phyloP scores from a whole-genome alignment of 2,329 filamentous ascomycete species.

The Arthrinium phaeospermum region DNA sequence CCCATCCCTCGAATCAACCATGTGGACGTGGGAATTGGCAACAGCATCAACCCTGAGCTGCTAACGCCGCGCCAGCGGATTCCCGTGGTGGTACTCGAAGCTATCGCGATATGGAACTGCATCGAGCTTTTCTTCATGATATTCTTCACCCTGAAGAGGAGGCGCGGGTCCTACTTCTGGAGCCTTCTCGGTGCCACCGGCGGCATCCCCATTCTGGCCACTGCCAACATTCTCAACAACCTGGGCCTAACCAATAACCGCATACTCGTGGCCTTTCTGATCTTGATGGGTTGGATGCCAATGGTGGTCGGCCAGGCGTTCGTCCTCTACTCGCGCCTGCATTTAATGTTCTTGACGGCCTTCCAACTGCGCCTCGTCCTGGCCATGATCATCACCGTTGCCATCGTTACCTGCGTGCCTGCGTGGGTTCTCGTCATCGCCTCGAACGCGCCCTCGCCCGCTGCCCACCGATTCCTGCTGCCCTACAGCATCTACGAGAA shows the following conservation, averaged over 20 bases:
- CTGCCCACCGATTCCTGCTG: not conserved
- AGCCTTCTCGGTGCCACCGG: slow-evolving; percentile 41
- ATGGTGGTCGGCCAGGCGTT: slow-evolving; percentile 65
- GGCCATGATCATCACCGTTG: slow-evolving; percentile 61
- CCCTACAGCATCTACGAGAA: slow-evolving; percentile 30
- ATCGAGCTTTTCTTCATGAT: slow-evolving; percentile 46
- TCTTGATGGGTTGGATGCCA: slow-evolving; percentile 58
- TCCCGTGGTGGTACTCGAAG: slow-evolving; percentile 11
- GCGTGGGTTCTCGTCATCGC: slow-evolving; percentile 51
- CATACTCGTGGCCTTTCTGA: slow-evolving; percentile 26
- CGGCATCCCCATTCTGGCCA: slow-evolving; percentile 27
- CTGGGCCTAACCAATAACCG: slow-evolving; percentile 26
- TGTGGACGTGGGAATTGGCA: not conserved
- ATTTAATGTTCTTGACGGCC: slow-evolving; percentile 60
- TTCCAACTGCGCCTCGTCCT: slow-evolving; percentile 54
- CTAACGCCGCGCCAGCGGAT: not conserved
- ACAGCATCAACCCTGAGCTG: not conserved
- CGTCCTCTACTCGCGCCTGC: slow-evolving; percentile 64
- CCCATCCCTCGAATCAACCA: not conserved
- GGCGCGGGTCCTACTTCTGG: slow-evolving; percentile 49
- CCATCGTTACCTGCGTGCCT: slow-evolving; percentile 58
- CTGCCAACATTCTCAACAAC: slow-evolving; percentile 26
- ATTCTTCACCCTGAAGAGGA: slow-evolving; percentile 45
- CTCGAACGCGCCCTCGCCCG: not conserved
- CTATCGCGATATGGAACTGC: slow-evolving; percentile 46